phyloP scores from a whole-genome alignment of 352 stramenopile genomes.

The Globisporangium ultimum region DNA sequence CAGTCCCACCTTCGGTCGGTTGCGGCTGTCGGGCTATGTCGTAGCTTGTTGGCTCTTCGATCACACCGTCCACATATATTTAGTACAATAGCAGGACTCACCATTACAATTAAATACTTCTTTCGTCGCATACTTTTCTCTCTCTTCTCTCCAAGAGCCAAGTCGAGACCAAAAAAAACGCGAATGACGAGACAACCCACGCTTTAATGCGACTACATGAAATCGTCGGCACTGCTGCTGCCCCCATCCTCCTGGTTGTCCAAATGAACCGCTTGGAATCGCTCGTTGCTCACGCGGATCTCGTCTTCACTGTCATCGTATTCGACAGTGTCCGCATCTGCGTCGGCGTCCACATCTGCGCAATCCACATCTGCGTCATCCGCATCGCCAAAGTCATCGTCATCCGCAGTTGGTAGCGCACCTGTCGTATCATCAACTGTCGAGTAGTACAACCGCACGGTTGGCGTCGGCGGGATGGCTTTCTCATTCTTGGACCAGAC shows the following conservation, averaged over 20 bases:
- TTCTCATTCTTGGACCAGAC: conserved; percentile 88
- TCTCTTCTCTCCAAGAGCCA: not conserved
- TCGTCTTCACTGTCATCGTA: conserved; percentile 90
- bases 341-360: conserved; percentile 55
- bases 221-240: conserved; percentile 67
- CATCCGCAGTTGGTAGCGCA: conserved; percentile 8
- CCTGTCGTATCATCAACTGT: conserved; percentile 30
- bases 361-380: conserved; percentile 55
- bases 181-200: not conserved
- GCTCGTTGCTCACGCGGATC: conserved; percentile 88
- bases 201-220: conserved; percentile 47
- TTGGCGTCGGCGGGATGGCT: conserved; percentile 52
- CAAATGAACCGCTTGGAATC: conserved; percentile 85
- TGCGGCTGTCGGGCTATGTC: too few relatives aligned
- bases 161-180: not conserved
- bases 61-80: conserved; percentile 1
- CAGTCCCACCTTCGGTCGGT: too few relatives aligned
- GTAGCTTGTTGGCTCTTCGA: not conserved
- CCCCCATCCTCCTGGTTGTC: conserved; percentile 73
- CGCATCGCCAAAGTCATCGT: conserved; percentile 20
- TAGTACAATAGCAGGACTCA: conserved; percentile 1
- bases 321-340: conserved; percentile 81
- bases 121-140: not conserved
- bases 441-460: conserved; percentile 66
- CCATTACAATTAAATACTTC: conserved; percentile 5